Base-by-base conservation (phyloP, 1,284 basidiomycete species). In the Heterobasidion occidentale region DNA sequence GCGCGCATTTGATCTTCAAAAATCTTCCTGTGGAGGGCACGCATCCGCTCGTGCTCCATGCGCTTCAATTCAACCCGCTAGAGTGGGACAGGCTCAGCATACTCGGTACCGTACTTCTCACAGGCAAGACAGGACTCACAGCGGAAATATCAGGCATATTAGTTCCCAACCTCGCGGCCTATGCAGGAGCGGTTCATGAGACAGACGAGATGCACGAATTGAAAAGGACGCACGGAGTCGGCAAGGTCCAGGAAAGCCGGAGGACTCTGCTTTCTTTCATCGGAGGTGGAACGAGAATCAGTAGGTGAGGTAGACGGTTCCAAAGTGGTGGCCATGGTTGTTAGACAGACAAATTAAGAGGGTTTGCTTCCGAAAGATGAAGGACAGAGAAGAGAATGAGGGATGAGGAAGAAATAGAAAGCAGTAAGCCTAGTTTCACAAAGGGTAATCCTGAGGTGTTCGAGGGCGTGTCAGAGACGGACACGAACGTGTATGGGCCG, bases 1-100 rank as follows among this genome's bases (percentile, higher is more conserved):
- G 81, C 86, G 55, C 87, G 84, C 89, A 96, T 95, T 72, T 96
- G 92, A 64, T 94, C 91, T 71, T 95, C 94, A 68, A 97, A 96
- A 64, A 91, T 74, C 71, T 87, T 90, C 67, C 92, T 86, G 70
- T 96, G 94, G 56, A 91, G 71, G 49, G 75, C 74, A 62, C 93
- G 90, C 72, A 93, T 90, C 56, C 88, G 81, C 71, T 95, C 92
- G 68, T 96, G 92, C 70, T 95, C 92, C 62, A 91, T 74, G 64
- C 92, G 89, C 71, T 94, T 96, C 66, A 92, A 77, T 70, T 94
- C 90, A 60, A 94, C 84, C 62, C 90, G 88, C 90, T 95, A 46
- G 48, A 35, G 47, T 27, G 55, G 46, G 27, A 27, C 1, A 27
- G 27, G 27, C 46, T 53, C 14, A 33, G 34, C 45, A 54, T 45